Evolutionary conservation across 2,329 filamentous ascomycete genomes (phyloP), one percentile per base, ranked within the genome.

Genomic region (Escovopsis sp.): DNA sequence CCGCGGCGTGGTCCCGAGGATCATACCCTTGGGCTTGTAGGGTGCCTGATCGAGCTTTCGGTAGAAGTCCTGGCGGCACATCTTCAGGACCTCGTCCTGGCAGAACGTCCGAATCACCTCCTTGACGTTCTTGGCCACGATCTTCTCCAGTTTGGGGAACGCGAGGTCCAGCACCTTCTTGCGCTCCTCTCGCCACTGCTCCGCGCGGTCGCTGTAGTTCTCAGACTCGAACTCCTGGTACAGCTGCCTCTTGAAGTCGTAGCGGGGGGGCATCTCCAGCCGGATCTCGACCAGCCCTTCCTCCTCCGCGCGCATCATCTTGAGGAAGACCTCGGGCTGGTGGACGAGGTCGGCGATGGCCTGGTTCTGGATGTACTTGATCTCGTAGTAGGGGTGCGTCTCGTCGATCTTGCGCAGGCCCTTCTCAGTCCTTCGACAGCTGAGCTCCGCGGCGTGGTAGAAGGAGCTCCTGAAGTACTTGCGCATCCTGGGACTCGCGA

Each of bases 251-350:
- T 76, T 76, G 62, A 94, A 87, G 25, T 79, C 71, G 6, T 78
- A 72, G 46, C 82, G 77, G 37, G 80, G 76, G 47, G 84, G 75
- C 54, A 96, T 70, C 12, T 71, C 72, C 14, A 96, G 72, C 45
- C 74, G 77, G 36, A 98, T 83, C 39, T 93, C 84, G 12, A 98
- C 71, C 2, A 98, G 65, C 3, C 88, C 87, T 54, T 98, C 90
- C 48, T 90, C 81, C 55, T 98, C 90, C 2, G 90, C 90, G 54
- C 86, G 92, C 56, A 96, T 76, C 90, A 98, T 98, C 60, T 92
- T 88, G 37, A 98, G 63, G 54, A 90, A 98, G 18, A 94, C 66
- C 44, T 94, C 87, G 1, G 90, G 90, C 35, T 82, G 77, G 35
- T 76, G 74, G 3, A 85, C 80, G 39, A 96, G 72, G 45, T 90